Base-by-base conservation (phyloP, 805 yeast genomes). In the Blastobotrys parvus region DNA sequence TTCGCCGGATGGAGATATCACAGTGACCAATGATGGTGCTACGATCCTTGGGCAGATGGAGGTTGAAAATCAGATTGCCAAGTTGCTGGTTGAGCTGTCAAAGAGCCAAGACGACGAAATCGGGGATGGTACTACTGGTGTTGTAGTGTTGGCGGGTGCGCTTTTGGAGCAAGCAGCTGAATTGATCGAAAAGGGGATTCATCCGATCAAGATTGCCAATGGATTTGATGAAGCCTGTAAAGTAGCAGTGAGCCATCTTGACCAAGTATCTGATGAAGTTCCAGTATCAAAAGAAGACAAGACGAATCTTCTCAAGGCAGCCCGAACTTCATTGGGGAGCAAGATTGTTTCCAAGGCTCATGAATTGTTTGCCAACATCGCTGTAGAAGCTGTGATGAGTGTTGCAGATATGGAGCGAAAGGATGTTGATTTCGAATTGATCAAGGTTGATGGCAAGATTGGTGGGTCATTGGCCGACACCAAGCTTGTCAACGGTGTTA, bases 121-220 rank as follows among this genome's bases (percentile, higher is more conserved):
- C 61, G 98, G 98, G 44, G 98, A 90, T 63, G 98, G 98, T 59
- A 92, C 99, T 22, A 92, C 99, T 3, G 97, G 97, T 60, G 99
- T 92, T 22, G 97, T 92, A 42, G 97, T 92, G 2, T 70, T 92
- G 41, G 97, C 98, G 1, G 84, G 95, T 52, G 94, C 97, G 2
- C 70, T 92, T 50, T 71, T 92, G 46, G 97, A 90, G 62, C 95
- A 92, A 67, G 97, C 98, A 2, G 66, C 83, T 44, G 97, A 88
- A 60, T 75, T 92, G 50, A 89, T 92, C 52, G 97, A 92, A 59
- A 87, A 85, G 68, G 97, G 97, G 45, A 89, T 92, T 50, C 99
- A 92, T 60, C 98, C 99, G 38, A 87, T 92, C 53, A 82, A 90
- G 59, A 80, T 92, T 53, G 97, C 97, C 50, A 88, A 92, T 63